These are phyloP conservation scores for Phytophthora aleatoria DNA, from an alignment of 352 stramenopile species.

Conservation along the genomic window DNA sequence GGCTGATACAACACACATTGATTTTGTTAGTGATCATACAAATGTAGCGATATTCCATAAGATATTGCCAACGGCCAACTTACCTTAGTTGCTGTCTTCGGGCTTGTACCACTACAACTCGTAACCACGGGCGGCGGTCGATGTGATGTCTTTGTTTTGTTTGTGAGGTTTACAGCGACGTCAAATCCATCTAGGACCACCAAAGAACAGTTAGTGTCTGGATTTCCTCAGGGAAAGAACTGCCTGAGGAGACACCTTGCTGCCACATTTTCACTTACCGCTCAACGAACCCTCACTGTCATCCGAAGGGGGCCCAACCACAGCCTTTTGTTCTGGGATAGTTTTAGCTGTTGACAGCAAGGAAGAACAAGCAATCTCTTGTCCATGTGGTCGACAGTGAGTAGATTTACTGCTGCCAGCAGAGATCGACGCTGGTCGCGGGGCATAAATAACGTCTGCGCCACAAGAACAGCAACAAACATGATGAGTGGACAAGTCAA, in stretches of 20 bases:
- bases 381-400: conserved; percentile 6
- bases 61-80: neutral
- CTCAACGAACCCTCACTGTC: conserved; percentile 50
- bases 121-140: neutral
- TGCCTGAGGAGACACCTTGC: no score
- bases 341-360: conserved; percentile 4
- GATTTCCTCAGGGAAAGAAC: neutral
- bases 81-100: conserved; percentile 18
- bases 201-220: conserved; percentile 6
- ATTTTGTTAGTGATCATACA: conserved; percentile 2
- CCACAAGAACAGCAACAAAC: neutral
- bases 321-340: conserved; percentile 12
- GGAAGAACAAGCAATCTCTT: conserved; percentile 5
- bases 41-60: neutral
- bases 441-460: conserved; percentile 69
- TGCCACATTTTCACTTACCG: conserved; percentile 31
- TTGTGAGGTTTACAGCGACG: conserved; percentile 19
- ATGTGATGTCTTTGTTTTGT: conserved; percentile 1
- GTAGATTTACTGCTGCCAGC: conserved; percentile 5
- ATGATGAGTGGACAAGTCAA: neutral
- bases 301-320: conserved; percentile 17
- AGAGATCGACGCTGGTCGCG: conserved; percentile 15
- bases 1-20: conserved; percentile 13
- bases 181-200: conserved; percentile 40
- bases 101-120: neutral